Percentiles rank a stretch among this genome's conserved stretches.
Conservation (phyloP, 306 rosid genomes). For the Dryas alaskensis region DNA sequence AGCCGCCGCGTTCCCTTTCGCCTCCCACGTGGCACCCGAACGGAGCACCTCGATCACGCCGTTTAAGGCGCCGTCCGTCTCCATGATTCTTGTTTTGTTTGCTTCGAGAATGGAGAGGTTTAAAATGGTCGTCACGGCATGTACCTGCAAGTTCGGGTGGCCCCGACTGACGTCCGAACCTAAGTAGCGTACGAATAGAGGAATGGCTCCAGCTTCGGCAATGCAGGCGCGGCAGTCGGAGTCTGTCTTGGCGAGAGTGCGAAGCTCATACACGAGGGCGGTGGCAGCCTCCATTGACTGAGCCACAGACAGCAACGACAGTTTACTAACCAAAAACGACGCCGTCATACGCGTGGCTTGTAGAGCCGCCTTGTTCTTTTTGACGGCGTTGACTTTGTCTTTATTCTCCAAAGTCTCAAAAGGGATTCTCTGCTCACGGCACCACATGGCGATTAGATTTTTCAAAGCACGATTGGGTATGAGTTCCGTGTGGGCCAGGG, state of each 20-base stretch:
- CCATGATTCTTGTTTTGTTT: conserved; percentile 69
- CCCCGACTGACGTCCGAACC: conserved; percentile 25
- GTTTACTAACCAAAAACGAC: conserved; percentile 53
- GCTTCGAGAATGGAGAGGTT: conserved; percentile 74
- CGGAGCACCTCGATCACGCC: conserved; percentile 66
- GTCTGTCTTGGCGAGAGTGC: conserved; percentile 65
- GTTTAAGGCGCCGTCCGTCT: conserved; percentile 67
- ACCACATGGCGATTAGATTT: conserved; percentile 77
- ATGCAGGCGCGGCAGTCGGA: conserved; percentile 74
- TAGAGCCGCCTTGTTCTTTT: conserved; percentile 59
- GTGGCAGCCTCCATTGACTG: conserved; percentile 38
- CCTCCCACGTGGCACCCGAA: conserved; percentile 81
- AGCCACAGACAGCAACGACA: conserved; percentile 24
- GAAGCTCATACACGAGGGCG: conserved; percentile 78
- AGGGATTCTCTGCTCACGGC: conserved; percentile 67
- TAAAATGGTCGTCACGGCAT: conserved; percentile 80
- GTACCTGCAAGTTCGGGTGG: conserved; percentile 58
- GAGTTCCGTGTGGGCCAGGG: conserved; percentile 57
- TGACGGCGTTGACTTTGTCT: conserved; percentile 37
- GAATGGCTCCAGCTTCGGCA: conserved; percentile 81
- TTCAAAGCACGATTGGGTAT: conserved; percentile 64
- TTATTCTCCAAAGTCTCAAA: conserved; percentile 40
- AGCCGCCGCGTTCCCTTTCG: conserved; percentile 91
- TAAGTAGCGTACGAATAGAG: conserved; percentile 52
- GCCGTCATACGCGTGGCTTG: conserved; percentile 82